A percentile compares a stretch with the other conserved stretches of the same genome.
phyloP scores from a whole-genome alignment of 2,329 filamentous ascomycete genomes.

The Claviceps humidiphila region DNA sequence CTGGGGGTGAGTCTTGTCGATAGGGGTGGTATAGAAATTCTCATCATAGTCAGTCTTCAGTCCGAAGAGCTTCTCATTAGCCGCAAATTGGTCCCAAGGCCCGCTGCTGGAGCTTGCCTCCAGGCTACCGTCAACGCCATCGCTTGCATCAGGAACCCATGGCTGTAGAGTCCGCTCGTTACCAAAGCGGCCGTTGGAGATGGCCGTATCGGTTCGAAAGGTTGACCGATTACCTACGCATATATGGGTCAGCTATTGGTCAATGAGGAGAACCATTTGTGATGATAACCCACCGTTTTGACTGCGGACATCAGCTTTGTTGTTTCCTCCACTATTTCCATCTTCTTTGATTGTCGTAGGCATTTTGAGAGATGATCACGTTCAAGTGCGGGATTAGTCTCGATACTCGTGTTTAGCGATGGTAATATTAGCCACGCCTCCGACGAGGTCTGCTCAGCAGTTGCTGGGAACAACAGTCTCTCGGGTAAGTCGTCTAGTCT shows the following conservation, averaged over 20 bases:
- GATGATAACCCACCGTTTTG: slow-evolving; percentile 23
- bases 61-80: slow-evolving; percentile 78
- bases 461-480: slow-evolving; percentile 4
- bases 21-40: slow-evolving; percentile 83
- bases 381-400: slow-evolving; percentile 12
- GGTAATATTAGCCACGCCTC: neutral
- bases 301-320: slow-evolving; percentile 16
- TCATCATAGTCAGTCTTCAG: slow-evolving; percentile 86
- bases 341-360: slow-evolving; percentile 27
- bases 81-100: slow-evolving; percentile 87
- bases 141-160: slow-evolving; percentile 58
- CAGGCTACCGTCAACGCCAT: slow-evolving; percentile 56
- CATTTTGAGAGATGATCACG: slow-evolving; percentile 18
- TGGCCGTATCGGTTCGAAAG: slow-evolving; percentile 81
- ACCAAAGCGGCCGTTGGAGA: slow-evolving; percentile 58
- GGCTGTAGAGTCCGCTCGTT: slow-evolving; percentile 66
- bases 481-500: slow-evolving; percentile 5
- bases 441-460: slow-evolving; percentile 1
- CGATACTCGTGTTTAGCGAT: slow-evolving; percentile 3
- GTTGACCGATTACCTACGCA: slow-evolving; percentile 46
- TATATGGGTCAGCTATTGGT: neutral
- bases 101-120: slow-evolving; percentile 41
- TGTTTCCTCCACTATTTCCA: slow-evolving; percentile 17
- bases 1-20: slow-evolving; percentile 70
- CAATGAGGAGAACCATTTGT: neutral